Base-by-base conservation (phyloP, 1,284 basidiomycete species). In the Ganoderma resinaceum region DNA sequence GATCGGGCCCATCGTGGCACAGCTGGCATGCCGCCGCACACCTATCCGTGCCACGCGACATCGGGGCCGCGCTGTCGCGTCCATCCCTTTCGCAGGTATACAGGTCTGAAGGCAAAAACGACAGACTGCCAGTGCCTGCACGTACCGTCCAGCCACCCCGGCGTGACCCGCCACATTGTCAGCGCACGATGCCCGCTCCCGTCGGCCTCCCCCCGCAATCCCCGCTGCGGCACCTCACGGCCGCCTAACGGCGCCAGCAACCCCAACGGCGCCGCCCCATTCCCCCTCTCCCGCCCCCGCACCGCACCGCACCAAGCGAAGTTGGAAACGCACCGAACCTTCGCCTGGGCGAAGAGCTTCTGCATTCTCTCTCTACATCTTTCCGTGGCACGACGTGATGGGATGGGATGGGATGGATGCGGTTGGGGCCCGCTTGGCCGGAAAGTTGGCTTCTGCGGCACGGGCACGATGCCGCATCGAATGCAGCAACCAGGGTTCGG, bases 361-460 rank as follows among this genome's bases (percentile, higher is more conserved):
- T 43, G 42, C 18, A 0, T 46, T 46, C 46, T 49, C 11, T 11
- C 26, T 12, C 46, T 49, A 23, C 46, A 49, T 49, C 46, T 49
- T 20, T 49, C 23, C 46, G 46, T 49, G 46, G 8, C 23, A 26
- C 23, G 46, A 9, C 11, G 46, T 26, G 37, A 38, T 38, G 37
- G 37, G 37, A 46, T 18, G 42, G 42, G 42, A 43, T n/a, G 40
- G 40, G 40, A 46, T 18, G 42, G 42, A 16, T 46, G 16, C 16
- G 40, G 20, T 42, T 2, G 11, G 23, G 23, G 46, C 23, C 23
- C 46, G 23, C 11, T 14, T 11, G 23, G 12, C 9, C 8, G 46
- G 46, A 49, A 49, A 49, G 46, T 49, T 49, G 46, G 46, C 46
- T 49, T 49, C 46, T 49, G 46, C 46, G 46, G 46, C 46, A 49